Conservation (phyloP, 2,329 filamentous ascomycete species). For the Ilyonectria sp. region DNA sequence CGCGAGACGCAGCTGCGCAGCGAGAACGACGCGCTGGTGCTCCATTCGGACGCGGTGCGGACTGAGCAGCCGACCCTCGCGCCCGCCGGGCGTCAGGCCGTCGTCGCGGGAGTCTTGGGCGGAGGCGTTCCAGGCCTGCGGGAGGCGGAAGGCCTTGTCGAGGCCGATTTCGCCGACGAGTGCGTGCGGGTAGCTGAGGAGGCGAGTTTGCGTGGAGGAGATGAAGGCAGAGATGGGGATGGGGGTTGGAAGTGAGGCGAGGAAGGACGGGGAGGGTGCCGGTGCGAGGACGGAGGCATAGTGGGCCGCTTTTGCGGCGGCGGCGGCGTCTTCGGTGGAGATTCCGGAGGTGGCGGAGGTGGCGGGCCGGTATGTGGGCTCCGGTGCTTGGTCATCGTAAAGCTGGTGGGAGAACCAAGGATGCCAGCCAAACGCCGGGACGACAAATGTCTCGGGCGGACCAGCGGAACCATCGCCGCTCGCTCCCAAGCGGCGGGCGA, state of each 20-base stretch:
- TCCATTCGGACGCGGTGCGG: slow-evolving; percentile 77
- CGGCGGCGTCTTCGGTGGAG: slow-evolving; percentile 31
- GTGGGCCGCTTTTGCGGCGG: slow-evolving; percentile 66
- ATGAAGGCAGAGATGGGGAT: slow-evolving; percentile 72
- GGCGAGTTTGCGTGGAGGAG: slow-evolving; percentile 66
- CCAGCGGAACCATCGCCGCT: not conserved
- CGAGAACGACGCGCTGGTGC: slow-evolving; percentile 78
- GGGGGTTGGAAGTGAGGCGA: slow-evolving; percentile 71
- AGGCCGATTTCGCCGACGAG: slow-evolving; percentile 85
- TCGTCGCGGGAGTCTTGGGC: slow-evolving; percentile 46
- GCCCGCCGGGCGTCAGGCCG: slow-evolving; percentile 75
- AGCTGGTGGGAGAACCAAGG: slow-evolving; percentile 89
- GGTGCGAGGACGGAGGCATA: slow-evolving; percentile 79
- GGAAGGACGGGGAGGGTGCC: slow-evolving; percentile 59
- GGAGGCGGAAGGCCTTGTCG: slow-evolving; percentile 83
- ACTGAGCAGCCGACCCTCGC: slow-evolving; percentile 78
- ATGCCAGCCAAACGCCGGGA: slow-evolving; percentile 90
- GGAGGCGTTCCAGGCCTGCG: slow-evolving; percentile 67
- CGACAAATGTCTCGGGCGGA: slow-evolving; percentile 39
- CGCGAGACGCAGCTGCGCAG: slow-evolving; percentile 79
- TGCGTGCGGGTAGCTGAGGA: slow-evolving; percentile 72
- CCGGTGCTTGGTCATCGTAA: slow-evolving; percentile 69
- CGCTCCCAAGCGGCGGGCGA: not conserved
- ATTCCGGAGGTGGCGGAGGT: slow-evolving; percentile 27
- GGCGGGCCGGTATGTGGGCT: slow-evolving; percentile 55